Percentiles rank a stretch among this genome's conserved stretches.
Conservation (phyloP, 2,329 filamentous ascomycete genomes). For the Mollisiaceae sp. region DNA sequence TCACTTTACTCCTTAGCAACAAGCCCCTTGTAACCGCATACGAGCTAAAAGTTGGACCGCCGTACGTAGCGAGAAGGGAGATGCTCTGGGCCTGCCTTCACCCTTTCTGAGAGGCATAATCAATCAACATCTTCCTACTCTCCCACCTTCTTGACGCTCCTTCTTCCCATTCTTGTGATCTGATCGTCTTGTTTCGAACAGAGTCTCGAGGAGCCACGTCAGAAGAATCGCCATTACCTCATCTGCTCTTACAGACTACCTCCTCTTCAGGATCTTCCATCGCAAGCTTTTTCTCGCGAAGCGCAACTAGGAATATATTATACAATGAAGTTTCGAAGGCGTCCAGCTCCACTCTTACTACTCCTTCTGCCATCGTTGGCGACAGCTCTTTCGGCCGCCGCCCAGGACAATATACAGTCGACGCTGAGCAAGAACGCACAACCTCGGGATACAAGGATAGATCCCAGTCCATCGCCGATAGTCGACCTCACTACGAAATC, state of each 20-base stretch:
- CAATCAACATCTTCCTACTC: conserved; percentile 12
- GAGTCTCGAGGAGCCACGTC: conserved; percentile 23
- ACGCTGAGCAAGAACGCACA: conserved; percentile 33
- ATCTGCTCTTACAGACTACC: not conserved
- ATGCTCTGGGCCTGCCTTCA: conserved; percentile 1
- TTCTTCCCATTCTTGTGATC: conserved; percentile 10
- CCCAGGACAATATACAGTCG: conserved; percentile 33
- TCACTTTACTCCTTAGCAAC: conserved; percentile 1
- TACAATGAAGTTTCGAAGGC: conserved; percentile 63
- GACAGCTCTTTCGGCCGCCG: conserved; percentile 44
- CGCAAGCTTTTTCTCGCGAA: conserved; percentile 7
- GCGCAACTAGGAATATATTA: conserved; percentile 16
- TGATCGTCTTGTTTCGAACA: not conserved
- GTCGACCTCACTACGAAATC: conserved; percentile 42
- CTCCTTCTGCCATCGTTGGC: conserved; percentile 64
- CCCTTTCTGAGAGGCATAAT: conserved; percentile 11
- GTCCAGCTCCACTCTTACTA: conserved; percentile 60
- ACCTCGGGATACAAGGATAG: conserved; percentile 31
- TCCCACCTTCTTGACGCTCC: conserved; percentile 10
- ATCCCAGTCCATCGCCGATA: conserved; percentile 30
- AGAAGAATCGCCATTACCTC: conserved; percentile 13
- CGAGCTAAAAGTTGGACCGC: conserved; percentile 17
- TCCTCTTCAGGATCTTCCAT: conserved; percentile 3
- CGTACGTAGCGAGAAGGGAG: conserved; percentile 11
- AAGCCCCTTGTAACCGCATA: conserved; percentile 24